Percentiles rank a stretch among this genome's conserved stretches.
Conservation (phyloP, 1,284 basidiomycete species). For the Cystobasidium slooffiae region DNA sequence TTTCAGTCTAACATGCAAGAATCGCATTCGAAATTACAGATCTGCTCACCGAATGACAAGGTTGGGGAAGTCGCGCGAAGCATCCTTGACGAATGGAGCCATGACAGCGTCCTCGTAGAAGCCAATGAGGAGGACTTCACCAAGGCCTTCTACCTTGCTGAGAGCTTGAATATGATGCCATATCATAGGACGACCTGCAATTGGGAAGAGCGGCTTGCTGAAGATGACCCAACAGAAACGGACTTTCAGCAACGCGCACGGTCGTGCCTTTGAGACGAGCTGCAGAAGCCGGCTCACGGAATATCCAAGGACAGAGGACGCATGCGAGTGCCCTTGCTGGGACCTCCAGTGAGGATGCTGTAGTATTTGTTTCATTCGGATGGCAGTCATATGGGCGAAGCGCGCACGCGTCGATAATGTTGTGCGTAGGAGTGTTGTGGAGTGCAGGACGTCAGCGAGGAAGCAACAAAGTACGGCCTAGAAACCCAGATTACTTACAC, state of each 20-base stretch:
- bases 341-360: constrained; percentile 42
- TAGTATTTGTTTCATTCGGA: neutral
- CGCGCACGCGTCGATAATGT: neutral
- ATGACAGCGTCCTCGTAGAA: constrained; percentile 62
- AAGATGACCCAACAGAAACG: neutral
- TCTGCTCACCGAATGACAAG: constrained; percentile 57
- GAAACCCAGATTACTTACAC: constrained; percentile 11
- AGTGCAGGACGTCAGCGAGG: neutral
- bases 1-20: neutral
- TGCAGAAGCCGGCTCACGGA: constrained; percentile 47
- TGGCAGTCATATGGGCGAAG: neutral
- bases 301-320: constrained; percentile 61
- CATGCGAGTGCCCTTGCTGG: constrained; percentile 58
- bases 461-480: neutral
- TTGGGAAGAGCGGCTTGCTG: constrained; percentile 59
- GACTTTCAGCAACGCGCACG: neutral
- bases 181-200: constrained; percentile 61
- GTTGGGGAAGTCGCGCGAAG: constrained; percentile 61
- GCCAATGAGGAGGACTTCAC: constrained; percentile 61
- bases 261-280: neutral
- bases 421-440: neutral
- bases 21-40: neutral
- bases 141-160: constrained; percentile 59
- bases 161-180: constrained; percentile 62
- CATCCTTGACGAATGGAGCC: constrained; percentile 60